Conservation (phyloP, 2,329 filamentous ascomycete species). For the Aspergillus caelatus region DNA sequence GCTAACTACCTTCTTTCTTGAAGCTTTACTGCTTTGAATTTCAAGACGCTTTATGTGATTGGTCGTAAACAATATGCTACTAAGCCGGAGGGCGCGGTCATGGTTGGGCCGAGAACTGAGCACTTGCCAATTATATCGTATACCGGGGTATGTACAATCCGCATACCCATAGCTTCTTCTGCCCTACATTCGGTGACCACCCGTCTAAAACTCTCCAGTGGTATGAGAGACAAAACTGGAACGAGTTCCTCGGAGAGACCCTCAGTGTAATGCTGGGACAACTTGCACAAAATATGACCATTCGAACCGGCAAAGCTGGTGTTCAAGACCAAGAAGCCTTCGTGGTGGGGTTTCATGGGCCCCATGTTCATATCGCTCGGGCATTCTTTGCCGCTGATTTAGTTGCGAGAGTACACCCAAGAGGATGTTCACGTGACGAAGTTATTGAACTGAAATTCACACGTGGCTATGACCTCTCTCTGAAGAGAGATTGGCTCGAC, state of each 20-base stretch:
- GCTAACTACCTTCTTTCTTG: background rate
- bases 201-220: slow-evolving; percentile 7
- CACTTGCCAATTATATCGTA: slow-evolving; percentile 8
- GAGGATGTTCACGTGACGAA: slow-evolving; percentile 5
- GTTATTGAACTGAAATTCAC: slow-evolving; percentile 10
- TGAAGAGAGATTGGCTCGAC: slow-evolving; percentile 18
- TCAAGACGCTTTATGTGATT: slow-evolving; percentile 1
- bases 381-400: background rate
- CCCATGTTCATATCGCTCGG: slow-evolving; percentile 8
- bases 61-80: background rate
- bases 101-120: background rate
- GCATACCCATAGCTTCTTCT: background rate
- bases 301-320: background rate
- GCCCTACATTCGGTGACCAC: no score
- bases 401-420: slow-evolving; percentile 1
- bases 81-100: slow-evolving; percentile 3
- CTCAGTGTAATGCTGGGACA: slow-evolving; percentile 18
- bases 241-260: slow-evolving; percentile 11
- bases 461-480: slow-evolving; percentile 15
- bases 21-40: background rate
- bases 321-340: slow-evolving; percentile 10
- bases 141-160: slow-evolving; percentile 1
- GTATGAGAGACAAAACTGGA: slow-evolving; percentile 14
- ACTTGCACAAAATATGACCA: slow-evolving; percentile 9
- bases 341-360: slow-evolving; percentile 10